Conservation (phyloP, 2,329 filamentous ascomycete species). For the Exophiala sideris region DNA sequence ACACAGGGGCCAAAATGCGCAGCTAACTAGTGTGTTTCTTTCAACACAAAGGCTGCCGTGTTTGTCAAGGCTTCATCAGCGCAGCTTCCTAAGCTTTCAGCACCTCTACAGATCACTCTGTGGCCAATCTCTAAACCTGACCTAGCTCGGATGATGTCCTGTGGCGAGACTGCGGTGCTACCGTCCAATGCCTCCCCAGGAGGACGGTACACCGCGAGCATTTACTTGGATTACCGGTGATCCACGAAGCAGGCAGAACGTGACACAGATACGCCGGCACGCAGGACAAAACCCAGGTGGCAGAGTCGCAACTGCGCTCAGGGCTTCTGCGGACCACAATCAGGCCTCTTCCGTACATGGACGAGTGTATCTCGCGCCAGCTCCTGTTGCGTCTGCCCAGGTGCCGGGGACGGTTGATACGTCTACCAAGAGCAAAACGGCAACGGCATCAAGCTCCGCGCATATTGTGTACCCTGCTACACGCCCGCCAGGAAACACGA, state of each 20-base stretch:
- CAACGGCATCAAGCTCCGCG: background rate
- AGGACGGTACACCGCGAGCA: constrained; percentile 12
- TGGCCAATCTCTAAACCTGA: too few relatives aligned
- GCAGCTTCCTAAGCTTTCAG: too few relatives aligned
- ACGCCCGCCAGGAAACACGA: background rate
- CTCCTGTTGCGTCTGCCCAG: too few relatives aligned
- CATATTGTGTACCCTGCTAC: background rate
- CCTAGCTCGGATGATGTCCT: constrained; percentile 8
- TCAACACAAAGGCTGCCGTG: too few relatives aligned
- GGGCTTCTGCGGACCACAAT: background rate
- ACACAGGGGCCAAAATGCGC: too few relatives aligned
- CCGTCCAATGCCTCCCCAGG: constrained; percentile 21
- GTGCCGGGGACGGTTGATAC: too few relatives aligned
- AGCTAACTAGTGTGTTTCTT: too few relatives aligned
- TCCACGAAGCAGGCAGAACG: constrained; percentile 19
- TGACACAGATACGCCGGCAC: constrained; percentile 21
- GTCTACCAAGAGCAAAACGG: background rate
- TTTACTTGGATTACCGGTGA: constrained; percentile 20
- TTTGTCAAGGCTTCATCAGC: too few relatives aligned
- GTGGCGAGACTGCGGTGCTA: constrained; percentile 4
- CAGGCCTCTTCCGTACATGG: too few relatives aligned
- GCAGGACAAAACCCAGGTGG: constrained; percentile 14
- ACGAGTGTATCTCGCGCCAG: too few relatives aligned
- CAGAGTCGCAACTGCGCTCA: background rate
- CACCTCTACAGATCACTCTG: too few relatives aligned